These are phyloP conservation scores for Citeromyces hawaiiensis DNA, from an alignment of 1,139 yeast genomes.

Conservation along the genomic window DNA sequence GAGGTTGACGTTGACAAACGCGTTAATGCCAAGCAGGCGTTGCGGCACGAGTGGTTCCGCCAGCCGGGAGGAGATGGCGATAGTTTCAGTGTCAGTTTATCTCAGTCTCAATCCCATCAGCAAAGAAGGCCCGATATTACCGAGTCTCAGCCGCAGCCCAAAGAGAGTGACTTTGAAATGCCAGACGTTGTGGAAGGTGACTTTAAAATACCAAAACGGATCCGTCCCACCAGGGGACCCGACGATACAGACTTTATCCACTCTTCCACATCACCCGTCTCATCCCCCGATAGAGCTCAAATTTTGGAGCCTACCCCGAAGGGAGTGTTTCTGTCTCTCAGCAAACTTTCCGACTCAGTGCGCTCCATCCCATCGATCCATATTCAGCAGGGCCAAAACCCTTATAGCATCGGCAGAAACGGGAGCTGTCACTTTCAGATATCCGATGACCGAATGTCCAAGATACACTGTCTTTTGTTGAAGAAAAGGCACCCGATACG, in stretches of 20 bases:
- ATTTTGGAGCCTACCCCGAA: slow-evolving; percentile 14
- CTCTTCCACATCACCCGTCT: background rate
- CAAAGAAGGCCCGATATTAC: slow-evolving; percentile 18
- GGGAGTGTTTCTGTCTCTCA: slow-evolving; percentile 36
- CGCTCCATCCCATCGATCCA: slow-evolving; percentile 30
- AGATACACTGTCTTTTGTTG: slow-evolving; percentile 62
- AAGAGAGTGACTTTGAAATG: too few relatives aligned
- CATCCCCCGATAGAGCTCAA: slow-evolving; percentile 1
- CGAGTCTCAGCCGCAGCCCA: background rate
- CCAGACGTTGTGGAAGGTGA: background rate
- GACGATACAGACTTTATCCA: background rate
- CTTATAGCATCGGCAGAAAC: slow-evolving; percentile 53
- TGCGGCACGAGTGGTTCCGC: slow-evolving; percentile 56
- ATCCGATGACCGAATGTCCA: slow-evolving; percentile 67
- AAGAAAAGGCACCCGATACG: slow-evolving; percentile 47
- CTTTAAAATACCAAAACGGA: background rate
- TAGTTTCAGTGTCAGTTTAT: slow-evolving; percentile 29
- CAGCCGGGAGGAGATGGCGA: slow-evolving; percentile 24
- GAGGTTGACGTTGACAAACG: slow-evolving; percentile 65
- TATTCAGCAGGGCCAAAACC: slow-evolving; percentile 48
- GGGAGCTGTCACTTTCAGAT: slow-evolving; percentile 39
- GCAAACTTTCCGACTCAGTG: slow-evolving; percentile 19
- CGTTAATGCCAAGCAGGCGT: slow-evolving; percentile 59
- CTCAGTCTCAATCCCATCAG: slow-evolving; percentile 63
- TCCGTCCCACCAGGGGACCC: background rate